A percentile compares a stretch with the other conserved stretches of the same genome.
phyloP scores from a whole-genome alignment of 192 early-diverging fungal genomes.

The Spinellus fusiger region DNA sequence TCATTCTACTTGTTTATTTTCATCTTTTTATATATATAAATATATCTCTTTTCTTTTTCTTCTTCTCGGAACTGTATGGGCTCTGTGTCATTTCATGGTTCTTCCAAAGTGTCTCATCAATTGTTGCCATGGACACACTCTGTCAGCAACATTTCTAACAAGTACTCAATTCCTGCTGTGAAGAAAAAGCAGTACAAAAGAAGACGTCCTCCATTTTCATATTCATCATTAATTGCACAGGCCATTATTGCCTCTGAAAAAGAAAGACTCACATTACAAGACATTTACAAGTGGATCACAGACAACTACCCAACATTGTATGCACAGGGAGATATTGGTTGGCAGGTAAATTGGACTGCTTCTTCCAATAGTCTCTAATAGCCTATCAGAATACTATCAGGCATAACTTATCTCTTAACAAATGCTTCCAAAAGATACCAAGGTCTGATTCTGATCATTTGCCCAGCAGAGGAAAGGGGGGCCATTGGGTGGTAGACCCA shows the following conservation, averaged over 20 bases:
- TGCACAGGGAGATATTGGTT: constrained; percentile 60
- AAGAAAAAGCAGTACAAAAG: constrained; percentile 6
- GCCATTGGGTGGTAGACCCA: constrained; percentile 50
- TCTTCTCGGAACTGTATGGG: no score
- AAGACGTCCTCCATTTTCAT: constrained; percentile 59
- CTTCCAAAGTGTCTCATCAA: no score
- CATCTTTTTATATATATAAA: neutral
- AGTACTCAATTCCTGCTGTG: neutral
- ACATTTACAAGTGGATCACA: constrained; percentile 78
- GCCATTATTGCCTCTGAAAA: constrained; percentile 57
- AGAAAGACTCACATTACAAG: constrained; percentile 62
- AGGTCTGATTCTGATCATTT: constrained; percentile 48
- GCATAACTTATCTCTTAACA: constrained; percentile 84
- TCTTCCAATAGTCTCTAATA: neutral
- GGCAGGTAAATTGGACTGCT: constrained; percentile 54
- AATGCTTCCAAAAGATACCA: constrained; percentile 67
- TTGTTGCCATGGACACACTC: neutral
- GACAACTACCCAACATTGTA: constrained; percentile 64
- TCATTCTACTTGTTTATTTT: neutral
- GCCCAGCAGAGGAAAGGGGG: constrained; percentile 48
- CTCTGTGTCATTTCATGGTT: no score
- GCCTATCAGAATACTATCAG: constrained; percentile 76
- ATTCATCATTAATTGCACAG: constrained; percentile 71
- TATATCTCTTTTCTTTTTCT: neutral
- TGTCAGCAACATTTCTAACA: neutral